phyloP scores from a whole-genome alignment of 768 basidiomycete species.

The Xerocomellus dryophilus region DNA sequence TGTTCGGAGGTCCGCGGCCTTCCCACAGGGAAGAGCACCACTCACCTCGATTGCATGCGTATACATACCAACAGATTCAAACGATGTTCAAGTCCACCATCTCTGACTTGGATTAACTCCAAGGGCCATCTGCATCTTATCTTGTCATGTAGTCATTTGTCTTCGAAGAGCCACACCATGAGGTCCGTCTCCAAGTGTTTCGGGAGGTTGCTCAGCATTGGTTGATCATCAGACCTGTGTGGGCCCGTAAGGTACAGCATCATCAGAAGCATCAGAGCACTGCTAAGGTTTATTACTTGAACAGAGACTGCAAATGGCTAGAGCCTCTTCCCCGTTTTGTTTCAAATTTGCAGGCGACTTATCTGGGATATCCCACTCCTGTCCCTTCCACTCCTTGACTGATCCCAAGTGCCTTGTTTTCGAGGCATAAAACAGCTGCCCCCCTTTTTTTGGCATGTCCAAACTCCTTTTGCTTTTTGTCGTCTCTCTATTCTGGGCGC shows the following conservation, averaged over 20 bases:
- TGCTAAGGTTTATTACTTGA: not conserved
- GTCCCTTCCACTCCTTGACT: conserved; percentile 9
- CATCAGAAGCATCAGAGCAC: not conserved
- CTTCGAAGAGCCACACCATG: not conserved
- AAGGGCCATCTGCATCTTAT: not conserved
- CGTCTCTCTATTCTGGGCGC: not conserved
- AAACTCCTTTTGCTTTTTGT: not conserved
- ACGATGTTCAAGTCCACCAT: not conserved
- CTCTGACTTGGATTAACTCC: not conserved
- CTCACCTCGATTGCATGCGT: not conserved
- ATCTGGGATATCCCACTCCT: not conserved
- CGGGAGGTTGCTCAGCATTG: not conserved
- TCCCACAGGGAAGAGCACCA: not conserved
- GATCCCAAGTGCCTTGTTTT: not conserved
- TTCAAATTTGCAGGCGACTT: not conserved
- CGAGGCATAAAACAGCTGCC: not conserved
- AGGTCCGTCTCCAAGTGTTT: not conserved
- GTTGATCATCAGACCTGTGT: conserved; percentile 8
- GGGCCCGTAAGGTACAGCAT: not conserved
- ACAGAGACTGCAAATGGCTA: not conserved
- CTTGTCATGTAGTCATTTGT: not conserved
- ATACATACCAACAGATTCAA: not conserved
- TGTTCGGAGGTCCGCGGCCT: no score
- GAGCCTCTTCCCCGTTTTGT: not conserved
- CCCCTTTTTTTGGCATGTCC: conserved; percentile 8